A percentile compares a stretch with the other conserved stretches of the same genome.
Evolutionary conservation across 1,284 basidiomycete genomes (phyloP).

Genomic region (Puccinia novopanici): DNA sequence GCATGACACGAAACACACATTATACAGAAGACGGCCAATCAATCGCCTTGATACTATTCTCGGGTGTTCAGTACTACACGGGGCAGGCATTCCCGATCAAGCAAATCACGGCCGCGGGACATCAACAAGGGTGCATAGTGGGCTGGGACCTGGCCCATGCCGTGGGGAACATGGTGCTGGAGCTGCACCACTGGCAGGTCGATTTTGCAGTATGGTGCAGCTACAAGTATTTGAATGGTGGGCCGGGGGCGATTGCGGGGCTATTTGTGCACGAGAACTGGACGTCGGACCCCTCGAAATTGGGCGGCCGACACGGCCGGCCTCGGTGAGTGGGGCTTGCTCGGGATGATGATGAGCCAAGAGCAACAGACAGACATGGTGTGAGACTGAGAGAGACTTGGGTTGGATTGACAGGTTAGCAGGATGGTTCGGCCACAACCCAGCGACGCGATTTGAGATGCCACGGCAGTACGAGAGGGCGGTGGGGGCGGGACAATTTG

Average conservation of each 20-base stretch:
- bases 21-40: slow-evolving; percentile 57
- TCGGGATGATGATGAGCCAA: not conserved
- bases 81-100: slow-evolving; percentile 93
- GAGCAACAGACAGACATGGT: not conserved
- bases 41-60: slow-evolving; percentile 85
- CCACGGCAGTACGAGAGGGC: slow-evolving; percentile 77
- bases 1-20: no score
- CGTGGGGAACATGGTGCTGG: slow-evolving; percentile 84
- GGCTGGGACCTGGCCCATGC: slow-evolving; percentile 97
- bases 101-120: slow-evolving; percentile 77
- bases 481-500: slow-evolving; percentile 87
- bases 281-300: slow-evolving; percentile 43
- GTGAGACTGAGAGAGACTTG: not conserved
- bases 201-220: slow-evolving; percentile 96
- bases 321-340: no score
- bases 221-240: slow-evolving; percentile 79
- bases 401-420: slow-evolving; percentile 70
- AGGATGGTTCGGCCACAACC: slow-evolving; percentile 97
- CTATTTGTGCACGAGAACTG: slow-evolving; percentile 81
- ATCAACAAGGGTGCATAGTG: slow-evolving; percentile 79
- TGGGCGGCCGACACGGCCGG: slow-evolving; percentile 57
- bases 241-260: slow-evolving; percentile 93
- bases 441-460: slow-evolving; percentile 86
- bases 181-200: slow-evolving; percentile 87
- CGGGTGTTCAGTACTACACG: slow-evolving; percentile 93